phyloP scores from a whole-genome alignment of 352 stramenopile species.

The Pythium aquatile region DNA sequence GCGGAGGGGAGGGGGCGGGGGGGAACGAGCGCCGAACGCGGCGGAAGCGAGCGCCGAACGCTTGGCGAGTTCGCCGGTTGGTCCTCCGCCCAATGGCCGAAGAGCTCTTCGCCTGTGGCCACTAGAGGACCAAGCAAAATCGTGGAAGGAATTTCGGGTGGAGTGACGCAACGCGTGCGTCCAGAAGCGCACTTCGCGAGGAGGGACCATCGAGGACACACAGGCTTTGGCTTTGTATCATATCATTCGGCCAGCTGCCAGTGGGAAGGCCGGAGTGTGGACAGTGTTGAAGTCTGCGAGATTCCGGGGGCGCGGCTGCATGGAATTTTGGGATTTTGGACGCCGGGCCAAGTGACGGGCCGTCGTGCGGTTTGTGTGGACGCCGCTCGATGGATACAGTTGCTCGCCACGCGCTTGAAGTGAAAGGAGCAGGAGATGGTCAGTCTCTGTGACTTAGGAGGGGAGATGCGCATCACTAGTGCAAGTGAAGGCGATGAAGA shows the following conservation, averaged over 20 bases:
- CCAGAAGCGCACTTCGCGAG: not conserved
- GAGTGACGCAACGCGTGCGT: slow-evolving; percentile 2
- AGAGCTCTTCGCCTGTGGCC: not conserved
- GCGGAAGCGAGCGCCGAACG: slow-evolving; percentile 5
- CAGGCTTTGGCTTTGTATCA: not conserved
- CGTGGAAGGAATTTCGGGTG: not conserved
- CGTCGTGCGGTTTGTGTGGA: not conserved
- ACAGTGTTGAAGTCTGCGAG: not conserved
- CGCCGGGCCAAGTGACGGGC: not conserved
- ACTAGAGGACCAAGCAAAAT: slow-evolving; percentile 1
- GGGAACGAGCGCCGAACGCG: not conserved
- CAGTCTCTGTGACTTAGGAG: slow-evolving; percentile 1
- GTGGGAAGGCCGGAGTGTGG: not conserved
- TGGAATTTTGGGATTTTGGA: slow-evolving; percentile 6
- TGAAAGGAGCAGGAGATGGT: not conserved
- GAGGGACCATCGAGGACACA: not conserved
- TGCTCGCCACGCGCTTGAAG: slow-evolving; percentile 2
- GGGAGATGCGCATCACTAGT: not conserved
- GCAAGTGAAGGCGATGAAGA: not conserved
- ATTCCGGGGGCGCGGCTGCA: not conserved
- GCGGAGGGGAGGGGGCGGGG: not conserved
- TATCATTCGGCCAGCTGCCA: not conserved
- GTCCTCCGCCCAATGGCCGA: not conserved
- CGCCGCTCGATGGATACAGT: not conserved
- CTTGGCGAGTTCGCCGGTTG: not conserved